phyloP scores from a whole-genome alignment of 345 rosid species.

The Passiflora organensis region DNA sequence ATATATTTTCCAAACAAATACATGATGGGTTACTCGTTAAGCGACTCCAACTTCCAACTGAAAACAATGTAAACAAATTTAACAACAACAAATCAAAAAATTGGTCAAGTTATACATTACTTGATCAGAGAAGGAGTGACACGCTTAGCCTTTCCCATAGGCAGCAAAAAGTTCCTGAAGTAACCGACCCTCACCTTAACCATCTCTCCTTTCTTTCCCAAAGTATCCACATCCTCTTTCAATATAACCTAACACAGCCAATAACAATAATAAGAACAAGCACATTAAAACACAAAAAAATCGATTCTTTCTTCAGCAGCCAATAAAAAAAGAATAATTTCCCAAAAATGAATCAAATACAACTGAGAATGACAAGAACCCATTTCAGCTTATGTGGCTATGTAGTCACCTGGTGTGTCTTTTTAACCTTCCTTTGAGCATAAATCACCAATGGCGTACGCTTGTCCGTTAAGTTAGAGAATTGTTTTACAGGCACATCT shows the following conservation, averaged over 20 bases:
- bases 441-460: conserved; percentile 32
- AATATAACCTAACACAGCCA: conserved; percentile 51
- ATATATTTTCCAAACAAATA: no score
- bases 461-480: conserved; percentile 34
- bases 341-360: neutral
- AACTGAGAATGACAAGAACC: conserved; percentile 5
- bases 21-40: no score
- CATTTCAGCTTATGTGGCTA: conserved; percentile 1
- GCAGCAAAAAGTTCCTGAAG: conserved; percentile 76
- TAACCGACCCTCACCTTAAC: conserved; percentile 83
- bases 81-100: neutral
- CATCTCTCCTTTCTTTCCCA: conserved; percentile 79
- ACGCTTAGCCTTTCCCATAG: conserved; percentile 81
- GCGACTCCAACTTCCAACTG: no score
- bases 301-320: neutral
- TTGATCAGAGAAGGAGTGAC: conserved; percentile 73
- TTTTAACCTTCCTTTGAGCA: conserved; percentile 75
- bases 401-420: conserved; percentile 55
- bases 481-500: conserved; percentile 31
- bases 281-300: neutral
- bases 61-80: neutral
- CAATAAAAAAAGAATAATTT: neutral
- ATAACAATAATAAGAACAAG: conserved; percentile 4
- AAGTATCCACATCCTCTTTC: conserved; percentile 69
- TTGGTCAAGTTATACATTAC: conserved; percentile 32